These are phyloP conservation scores for Asterophora parasitica DNA, from an alignment of 768 basidiomycete genomes.

Conservation along the genomic window DNA sequence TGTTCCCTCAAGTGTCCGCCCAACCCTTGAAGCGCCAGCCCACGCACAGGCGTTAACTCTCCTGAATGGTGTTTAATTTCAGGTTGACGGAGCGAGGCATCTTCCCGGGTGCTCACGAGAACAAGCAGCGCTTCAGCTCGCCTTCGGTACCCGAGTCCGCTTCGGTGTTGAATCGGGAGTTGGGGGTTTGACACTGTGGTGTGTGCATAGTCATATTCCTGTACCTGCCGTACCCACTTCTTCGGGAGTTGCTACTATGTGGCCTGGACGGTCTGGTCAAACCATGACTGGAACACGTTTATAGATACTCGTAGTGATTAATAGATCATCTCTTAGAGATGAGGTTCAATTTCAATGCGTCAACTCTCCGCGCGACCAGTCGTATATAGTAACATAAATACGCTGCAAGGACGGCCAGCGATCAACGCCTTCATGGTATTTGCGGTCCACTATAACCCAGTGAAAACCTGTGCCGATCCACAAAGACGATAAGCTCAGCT, in stretches of 20 bases:
- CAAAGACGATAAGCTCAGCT: too few species aligned
- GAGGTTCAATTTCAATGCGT: too few species aligned
- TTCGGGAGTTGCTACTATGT: slow-evolving; percentile 59
- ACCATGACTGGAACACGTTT: slow-evolving; percentile 73
- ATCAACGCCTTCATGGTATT: too few species aligned
- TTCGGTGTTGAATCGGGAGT: slow-evolving; percentile 40
- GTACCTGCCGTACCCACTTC: slow-evolving; percentile 61
- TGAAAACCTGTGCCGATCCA: too few species aligned
- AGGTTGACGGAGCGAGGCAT: slow-evolving; percentile 78
- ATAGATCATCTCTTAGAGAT: too few species aligned
- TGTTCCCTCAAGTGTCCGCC: slow-evolving; percentile 55
- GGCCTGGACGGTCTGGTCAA: slow-evolving; percentile 77
- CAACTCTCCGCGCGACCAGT: too few species aligned
- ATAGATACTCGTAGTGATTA: neutral
- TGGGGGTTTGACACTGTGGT: slow-evolving; percentile 34
- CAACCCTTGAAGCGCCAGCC: slow-evolving; percentile 67
- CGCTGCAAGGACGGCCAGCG: too few species aligned
- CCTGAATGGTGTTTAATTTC: slow-evolving; percentile 61
- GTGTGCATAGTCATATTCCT: slow-evolving; percentile 76
- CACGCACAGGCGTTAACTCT: slow-evolving; percentile 37
- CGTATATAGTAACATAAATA: too few species aligned
- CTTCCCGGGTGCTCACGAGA: slow-evolving; percentile 23
- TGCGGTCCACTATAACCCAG: too few species aligned
- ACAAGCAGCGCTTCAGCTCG: too few species aligned
- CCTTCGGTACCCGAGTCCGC: slow-evolving; percentile 5